Conservation (phyloP, 1,284 basidiomycete species). For the Ceratobasidium sp. region DNA sequence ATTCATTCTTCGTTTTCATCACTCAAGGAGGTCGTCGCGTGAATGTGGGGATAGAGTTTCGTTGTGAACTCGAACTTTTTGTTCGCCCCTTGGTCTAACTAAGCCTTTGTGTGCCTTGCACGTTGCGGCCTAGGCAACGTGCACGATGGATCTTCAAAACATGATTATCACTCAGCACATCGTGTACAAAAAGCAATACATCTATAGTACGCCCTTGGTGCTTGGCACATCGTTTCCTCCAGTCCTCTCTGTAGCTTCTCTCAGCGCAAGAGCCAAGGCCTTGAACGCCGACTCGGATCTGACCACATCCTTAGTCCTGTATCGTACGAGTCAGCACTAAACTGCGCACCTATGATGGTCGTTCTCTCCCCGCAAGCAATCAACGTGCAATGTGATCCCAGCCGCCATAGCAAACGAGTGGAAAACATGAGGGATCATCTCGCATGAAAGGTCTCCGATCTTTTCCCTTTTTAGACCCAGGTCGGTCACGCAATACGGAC, state of each 20-base stretch:
- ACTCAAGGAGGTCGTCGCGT: background rate
- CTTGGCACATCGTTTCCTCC: constrained; percentile 93
- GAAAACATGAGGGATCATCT: constrained; percentile 97
- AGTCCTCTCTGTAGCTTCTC: constrained; percentile 89
- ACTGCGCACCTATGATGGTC: constrained; percentile 90
- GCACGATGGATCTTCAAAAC: background rate
- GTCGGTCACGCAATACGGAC: constrained; percentile 94
- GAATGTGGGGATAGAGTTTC: background rate
- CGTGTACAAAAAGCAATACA: background rate
- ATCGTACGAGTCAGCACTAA: too few relatives aligned
- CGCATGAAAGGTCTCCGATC: constrained; percentile 94
- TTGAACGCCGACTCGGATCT: constrained; percentile 98
- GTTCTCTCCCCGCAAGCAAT: constrained; percentile 93
- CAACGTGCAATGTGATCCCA: constrained; percentile 91
- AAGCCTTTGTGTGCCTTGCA: too few relatives aligned
- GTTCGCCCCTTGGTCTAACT: background rate
- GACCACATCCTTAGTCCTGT: background rate
- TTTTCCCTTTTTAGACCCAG: constrained; percentile 93
- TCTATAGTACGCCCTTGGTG: constrained; percentile 89
- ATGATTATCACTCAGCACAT: background rate
- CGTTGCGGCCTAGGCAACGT: background rate
- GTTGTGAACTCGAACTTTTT: background rate
- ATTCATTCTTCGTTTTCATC: constrained; percentile 3
- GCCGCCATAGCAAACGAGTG: constrained; percentile 92
- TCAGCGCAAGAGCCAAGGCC: constrained; percentile 93